Conservation (phyloP, 176 grass and related monocot genomes). For the Carex cristatella region DNA sequence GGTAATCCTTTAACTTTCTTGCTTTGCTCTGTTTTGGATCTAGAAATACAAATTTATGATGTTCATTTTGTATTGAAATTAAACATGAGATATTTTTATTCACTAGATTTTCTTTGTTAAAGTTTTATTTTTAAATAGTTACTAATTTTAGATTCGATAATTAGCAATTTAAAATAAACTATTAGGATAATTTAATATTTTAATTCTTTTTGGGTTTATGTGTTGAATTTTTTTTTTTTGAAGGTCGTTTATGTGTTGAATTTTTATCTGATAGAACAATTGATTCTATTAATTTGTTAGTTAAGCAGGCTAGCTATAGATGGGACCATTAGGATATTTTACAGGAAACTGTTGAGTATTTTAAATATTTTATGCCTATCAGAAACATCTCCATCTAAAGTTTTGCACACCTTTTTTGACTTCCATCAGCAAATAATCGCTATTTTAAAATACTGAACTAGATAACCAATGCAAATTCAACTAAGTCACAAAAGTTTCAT, state of each 20-base stretch:
- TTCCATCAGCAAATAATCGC: not conserved
- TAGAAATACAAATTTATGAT: not conserved
- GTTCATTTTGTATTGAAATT: not conserved
- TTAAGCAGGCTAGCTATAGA: not conserved
- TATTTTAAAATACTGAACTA: not conserved
- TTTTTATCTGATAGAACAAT: not conserved
- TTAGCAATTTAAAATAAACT: not conserved
- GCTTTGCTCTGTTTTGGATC: not conserved
- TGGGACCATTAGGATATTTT: not conserved
- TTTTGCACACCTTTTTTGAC: not conserved
- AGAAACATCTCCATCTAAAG: not conserved
- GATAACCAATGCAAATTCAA: not conserved
- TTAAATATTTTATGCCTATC: no score
- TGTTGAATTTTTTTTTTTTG: not conserved
- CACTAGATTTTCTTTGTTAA: not conserved
- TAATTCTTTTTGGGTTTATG: not conserved
- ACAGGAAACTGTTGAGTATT: not conserved
- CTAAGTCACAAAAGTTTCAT: not conserved
- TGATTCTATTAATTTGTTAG: not conserved
- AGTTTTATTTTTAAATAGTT: not conserved
- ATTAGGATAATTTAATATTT: not conserved
- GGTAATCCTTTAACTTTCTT: conserved; percentile 1
- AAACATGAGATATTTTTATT: not conserved
- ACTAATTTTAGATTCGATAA: not conserved
- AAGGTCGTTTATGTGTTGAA: not conserved